Base-by-base conservation (phyloP, 352 stramenopile species). In the Phytophthora macrochlamydospora region DNA sequence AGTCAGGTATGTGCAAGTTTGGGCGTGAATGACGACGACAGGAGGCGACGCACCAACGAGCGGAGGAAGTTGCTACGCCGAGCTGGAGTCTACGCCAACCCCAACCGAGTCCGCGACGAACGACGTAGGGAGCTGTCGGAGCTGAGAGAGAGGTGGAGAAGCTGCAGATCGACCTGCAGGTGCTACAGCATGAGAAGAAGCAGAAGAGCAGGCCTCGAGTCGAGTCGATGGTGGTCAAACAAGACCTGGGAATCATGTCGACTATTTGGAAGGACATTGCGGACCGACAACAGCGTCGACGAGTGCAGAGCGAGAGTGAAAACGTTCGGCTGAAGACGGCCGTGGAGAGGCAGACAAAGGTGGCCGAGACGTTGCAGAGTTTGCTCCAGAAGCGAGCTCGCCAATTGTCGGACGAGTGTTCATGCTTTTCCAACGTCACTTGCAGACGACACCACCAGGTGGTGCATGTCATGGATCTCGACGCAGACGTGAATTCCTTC, bases 241-340 rank as follows among this genome's bases (percentile, higher is more conserved):
- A 12, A 48, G 43, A 35, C 28, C 28, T 7, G 28, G 42, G 13
- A 58, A 37, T 30, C 38, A 58, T 71, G 43, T 54, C 51, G 50
- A 67, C 50, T 5, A 58, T 71, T 35, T 71, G 63, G 63, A 51
- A 67, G 51, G 61, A 62, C 18, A 76, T 76, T 29, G 65, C 62
- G 24, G 55, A 60, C 24, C 64, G 64, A 7, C 78, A 87, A 45
- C 59, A 68, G 13, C 58, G 62, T 0, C 69, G 75, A 35, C 62
- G 72, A 3, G 56, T 76, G 54, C 62, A 71, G 32, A 56, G 69
- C 1, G 72, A 82, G 57, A 65, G 64, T 9, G 70, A 83, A 55
- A 81, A 87, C 33, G 64, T 76, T 14, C 67, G 70, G 6, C 65
- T 87, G 5, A 76, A 77, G 51, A 51, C 61, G 52, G 70, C 79